phyloP scores from a whole-genome alignment of 2,329 filamentous ascomycete species.

The Stemphylium beticola region DNA sequence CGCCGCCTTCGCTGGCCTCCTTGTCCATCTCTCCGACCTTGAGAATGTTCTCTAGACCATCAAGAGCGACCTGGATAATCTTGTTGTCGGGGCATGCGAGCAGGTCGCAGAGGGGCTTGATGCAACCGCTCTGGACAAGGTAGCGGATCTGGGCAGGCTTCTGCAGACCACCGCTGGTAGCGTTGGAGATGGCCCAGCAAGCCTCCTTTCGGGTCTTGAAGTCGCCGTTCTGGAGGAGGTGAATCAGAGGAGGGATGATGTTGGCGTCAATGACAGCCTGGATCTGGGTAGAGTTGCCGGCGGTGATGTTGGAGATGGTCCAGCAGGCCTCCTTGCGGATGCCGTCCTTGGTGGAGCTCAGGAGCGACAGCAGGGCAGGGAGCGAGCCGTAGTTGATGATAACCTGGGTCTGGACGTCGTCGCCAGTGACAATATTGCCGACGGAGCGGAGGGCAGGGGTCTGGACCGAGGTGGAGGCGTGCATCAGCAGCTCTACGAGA shows the following conservation, averaged over 20 bases:
- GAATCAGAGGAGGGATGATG: slow-evolving; percentile 94
- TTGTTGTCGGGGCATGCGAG: slow-evolving; percentile 98
- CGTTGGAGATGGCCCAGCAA: slow-evolving; percentile 99
- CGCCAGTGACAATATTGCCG: slow-evolving; percentile 97
- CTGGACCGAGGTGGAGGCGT: slow-evolving; percentile 97
- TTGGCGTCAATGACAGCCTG: slow-evolving; percentile 96
- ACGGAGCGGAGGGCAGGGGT: slow-evolving; percentile 96
- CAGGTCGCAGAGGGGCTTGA: slow-evolving; percentile 95
- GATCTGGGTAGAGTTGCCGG: slow-evolving; percentile 96
- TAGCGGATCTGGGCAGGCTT: slow-evolving; percentile 99
- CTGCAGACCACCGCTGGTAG: slow-evolving; percentile 94
- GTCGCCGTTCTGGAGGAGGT: slow-evolving; percentile 93
- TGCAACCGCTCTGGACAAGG: slow-evolving; percentile 90
- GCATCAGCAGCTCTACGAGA: slow-evolving; percentile 96
- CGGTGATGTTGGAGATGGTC: slow-evolving; percentile 99
- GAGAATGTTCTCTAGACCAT: slow-evolving; percentile 97
- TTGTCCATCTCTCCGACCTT: slow-evolving; percentile 99
- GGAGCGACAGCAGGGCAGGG: slow-evolving; percentile 86
- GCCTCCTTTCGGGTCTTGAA: slow-evolving; percentile 99
- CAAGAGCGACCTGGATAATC: slow-evolving; percentile 98
- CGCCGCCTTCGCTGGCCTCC: slow-evolving; percentile 72
- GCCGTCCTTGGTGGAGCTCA: slow-evolving; percentile 97
- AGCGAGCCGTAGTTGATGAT: slow-evolving; percentile 98
- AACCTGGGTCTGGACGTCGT: slow-evolving; percentile 98
- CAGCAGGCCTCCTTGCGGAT: slow-evolving; percentile 99